phyloP scores from a whole-genome alignment of 192 early-diverging fungal genomes.

The Dispira parvispora region DNA sequence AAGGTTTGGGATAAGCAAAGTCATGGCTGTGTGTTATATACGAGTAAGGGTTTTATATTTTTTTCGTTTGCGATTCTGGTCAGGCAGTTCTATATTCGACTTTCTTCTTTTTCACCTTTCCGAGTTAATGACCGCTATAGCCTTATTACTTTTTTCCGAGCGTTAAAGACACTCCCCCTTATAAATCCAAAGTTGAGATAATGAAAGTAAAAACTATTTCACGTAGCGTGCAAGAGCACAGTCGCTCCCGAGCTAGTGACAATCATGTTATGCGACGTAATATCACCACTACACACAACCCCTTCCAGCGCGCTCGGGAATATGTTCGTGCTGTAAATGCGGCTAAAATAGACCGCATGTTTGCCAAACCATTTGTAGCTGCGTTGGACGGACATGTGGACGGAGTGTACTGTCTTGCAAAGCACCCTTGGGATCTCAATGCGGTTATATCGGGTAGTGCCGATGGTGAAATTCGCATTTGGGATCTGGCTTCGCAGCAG shows the following conservation, averaged over 20 bases:
- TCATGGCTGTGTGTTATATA: too few species aligned
- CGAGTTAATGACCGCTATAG: too few species aligned
- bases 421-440: conserved; percentile 78
- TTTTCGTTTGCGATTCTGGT: too few species aligned
- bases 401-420: conserved; percentile 88
- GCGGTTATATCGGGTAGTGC: conserved; percentile 77
- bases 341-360: conserved; percentile 83
- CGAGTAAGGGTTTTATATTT: too few species aligned
- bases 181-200: conserved; percentile 22
- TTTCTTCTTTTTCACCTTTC: too few species aligned
- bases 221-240: conserved; percentile 57
- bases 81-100: too few species aligned
- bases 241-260: conserved; percentile 69
- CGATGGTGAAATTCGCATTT: conserved; percentile 89
- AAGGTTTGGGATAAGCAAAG: too few species aligned
- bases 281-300: conserved; percentile 75
- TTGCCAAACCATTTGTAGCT: conserved; percentile 93
- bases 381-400: conserved; percentile 83
- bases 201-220: conserved; percentile 96
- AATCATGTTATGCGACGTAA: conserved; percentile 81
- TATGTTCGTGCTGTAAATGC: conserved; percentile 91
- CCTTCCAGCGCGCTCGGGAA: conserved; percentile 88
- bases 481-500: conserved; percentile 65
- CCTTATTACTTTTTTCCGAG: too few species aligned
- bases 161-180: not conserved